Evolutionary conservation across 2,329 filamentous ascomycete species (phyloP).

Genomic region (Pseudocercospora pini-densiflorae): DNA sequence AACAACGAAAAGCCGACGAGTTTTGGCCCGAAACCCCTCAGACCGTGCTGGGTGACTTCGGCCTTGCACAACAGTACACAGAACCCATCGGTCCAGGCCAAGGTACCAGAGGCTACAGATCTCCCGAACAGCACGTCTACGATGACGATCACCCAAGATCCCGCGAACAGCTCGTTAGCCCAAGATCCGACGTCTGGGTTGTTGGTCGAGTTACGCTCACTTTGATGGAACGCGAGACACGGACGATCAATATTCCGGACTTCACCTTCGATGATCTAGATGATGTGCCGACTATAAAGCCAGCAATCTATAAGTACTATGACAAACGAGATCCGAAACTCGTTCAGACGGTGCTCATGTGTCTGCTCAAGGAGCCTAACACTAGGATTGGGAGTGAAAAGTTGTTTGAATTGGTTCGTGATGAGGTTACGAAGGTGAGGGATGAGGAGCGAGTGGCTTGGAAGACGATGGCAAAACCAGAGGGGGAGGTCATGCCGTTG

Average conservation of each 20-base stretch:
- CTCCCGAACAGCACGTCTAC: constrained; percentile 11
- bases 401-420: background rate
- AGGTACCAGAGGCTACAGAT: constrained; percentile 11
- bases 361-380: background rate
- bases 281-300: background rate
- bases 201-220: constrained; percentile 11
- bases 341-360: background rate
- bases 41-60: constrained; percentile 19
- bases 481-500: background rate
- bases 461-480: background rate
- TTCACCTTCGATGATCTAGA: background rate
- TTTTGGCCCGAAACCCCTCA: constrained; percentile 10
- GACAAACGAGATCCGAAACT: background rate
- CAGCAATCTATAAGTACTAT: background rate
- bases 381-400: background rate
- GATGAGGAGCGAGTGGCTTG: background rate
- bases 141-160: background rate
- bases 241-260: background rate
- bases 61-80: background rate
- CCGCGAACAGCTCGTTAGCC: background rate
- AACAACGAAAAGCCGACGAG: background rate
- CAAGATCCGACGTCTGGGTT: constrained; percentile 11
- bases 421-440: background rate
- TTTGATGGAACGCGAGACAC: constrained; percentile 13
- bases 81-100: background rate